Percentiles rank a stretch among this genome's conserved stretches.
Evolutionary conservation across 768 basidiomycete species (phyloP).

Genomic region (Dioszegia hungarica): DNA sequence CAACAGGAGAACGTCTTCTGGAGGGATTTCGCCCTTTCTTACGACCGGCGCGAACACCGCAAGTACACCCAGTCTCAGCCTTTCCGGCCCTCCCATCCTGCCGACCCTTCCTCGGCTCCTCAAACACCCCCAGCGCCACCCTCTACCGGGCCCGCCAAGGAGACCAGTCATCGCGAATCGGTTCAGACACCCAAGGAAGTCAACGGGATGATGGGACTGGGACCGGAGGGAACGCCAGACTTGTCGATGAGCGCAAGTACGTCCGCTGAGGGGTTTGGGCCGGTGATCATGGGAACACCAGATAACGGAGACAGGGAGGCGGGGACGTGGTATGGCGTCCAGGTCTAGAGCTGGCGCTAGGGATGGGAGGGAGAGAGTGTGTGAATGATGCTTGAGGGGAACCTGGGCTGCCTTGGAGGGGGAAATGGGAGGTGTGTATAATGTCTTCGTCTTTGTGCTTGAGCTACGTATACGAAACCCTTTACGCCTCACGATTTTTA

Average conservation of each 20-base stretch:
- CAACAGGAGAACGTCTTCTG: slow-evolving; percentile 28
- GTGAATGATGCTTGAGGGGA: no score
- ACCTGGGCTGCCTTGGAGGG: neutral
- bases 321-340: neutral
- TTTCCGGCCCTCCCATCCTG: neutral
- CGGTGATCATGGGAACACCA: neutral
- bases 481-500: no score
- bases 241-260: slow-evolving; percentile 1
- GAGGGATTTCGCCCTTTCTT: slow-evolving; percentile 29
- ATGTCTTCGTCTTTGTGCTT: neutral
- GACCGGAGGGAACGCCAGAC: neutral
- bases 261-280: neutral
- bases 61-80: slow-evolving; percentile 17
- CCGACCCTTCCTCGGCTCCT: neutral
- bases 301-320: neutral
- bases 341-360: neutral
- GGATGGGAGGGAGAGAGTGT: no score
- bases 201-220: no score
- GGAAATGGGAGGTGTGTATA: neutral
- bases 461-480: neutral
- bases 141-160: neutral
- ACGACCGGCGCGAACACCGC: slow-evolving; percentile 15
- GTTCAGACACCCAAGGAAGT: no score
- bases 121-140: neutral
- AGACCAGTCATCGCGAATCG: no score